phyloP scores from a whole-genome alignment of 352 stramenopile species.

The Phytophthora pluvialis region DNA sequence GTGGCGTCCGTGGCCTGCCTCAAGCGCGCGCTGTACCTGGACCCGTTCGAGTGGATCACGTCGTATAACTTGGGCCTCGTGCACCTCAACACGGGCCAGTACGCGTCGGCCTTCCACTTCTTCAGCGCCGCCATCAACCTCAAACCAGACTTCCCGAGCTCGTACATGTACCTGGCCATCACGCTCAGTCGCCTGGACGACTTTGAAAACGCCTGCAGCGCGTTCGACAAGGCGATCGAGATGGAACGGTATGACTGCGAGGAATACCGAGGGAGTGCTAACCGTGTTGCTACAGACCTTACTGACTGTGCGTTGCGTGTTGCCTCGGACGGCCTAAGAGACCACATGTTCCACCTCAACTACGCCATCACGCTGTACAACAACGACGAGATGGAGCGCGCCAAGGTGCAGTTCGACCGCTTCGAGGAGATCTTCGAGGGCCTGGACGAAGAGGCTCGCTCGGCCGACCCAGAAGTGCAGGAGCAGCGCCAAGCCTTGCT shows the following conservation, averaged over 20 bases:
- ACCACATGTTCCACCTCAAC: slow-evolving; percentile 90
- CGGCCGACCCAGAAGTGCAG: slow-evolving; percentile 68
- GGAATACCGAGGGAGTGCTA: too few species aligned
- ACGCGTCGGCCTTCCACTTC: slow-evolving; percentile 94
- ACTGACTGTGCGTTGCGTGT: slow-evolving; percentile 3
- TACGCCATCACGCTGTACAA: slow-evolving; percentile 91
- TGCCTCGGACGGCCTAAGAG: slow-evolving; percentile 38
- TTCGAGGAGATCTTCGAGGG: slow-evolving; percentile 86
- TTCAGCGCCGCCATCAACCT: slow-evolving; percentile 91
- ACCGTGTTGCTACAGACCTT: not conserved
- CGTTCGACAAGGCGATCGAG: slow-evolving; percentile 93
- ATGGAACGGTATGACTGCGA: slow-evolving; percentile 68
- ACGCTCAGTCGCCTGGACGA: slow-evolving; percentile 90
- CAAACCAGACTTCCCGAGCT: slow-evolving; percentile 87
- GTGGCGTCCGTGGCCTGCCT: slow-evolving; percentile 91
- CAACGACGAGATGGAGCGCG: slow-evolving; percentile 89
- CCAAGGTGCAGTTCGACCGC: slow-evolving; percentile 82
- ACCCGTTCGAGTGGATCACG: slow-evolving; percentile 96
- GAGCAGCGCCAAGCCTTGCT: slow-evolving; percentile 79
- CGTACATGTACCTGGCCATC: slow-evolving; percentile 95
- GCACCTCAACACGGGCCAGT: slow-evolving; percentile 92
- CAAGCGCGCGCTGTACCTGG: slow-evolving; percentile 92
- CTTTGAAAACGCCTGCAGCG: slow-evolving; percentile 92
- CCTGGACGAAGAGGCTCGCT: slow-evolving; percentile 73
- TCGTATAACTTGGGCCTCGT: slow-evolving; percentile 95